Evolutionary conservation across 75 land plant species (phyloP).

Genomic region (Isoetes taiwanensis): DNA sequence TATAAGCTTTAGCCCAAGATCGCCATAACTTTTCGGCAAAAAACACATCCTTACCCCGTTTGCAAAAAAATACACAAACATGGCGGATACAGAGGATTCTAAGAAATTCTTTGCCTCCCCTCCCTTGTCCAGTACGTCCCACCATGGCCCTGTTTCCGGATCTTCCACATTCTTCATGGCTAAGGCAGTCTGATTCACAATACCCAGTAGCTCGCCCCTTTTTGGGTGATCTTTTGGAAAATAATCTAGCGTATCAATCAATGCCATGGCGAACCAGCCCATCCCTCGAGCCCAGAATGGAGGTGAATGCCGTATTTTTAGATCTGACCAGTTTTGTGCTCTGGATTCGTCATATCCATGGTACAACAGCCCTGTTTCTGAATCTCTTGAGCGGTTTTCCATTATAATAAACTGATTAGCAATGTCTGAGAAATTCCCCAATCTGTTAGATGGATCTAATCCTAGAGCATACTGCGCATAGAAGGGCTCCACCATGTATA

Average conservation of each 20-base stretch:
- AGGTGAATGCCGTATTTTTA: constrained; percentile 15
- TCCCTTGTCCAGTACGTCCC: constrained; percentile 21
- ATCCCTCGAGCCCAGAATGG: constrained; percentile 21
- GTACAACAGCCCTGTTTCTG: constrained; percentile 17
- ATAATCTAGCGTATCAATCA: constrained; percentile 22
- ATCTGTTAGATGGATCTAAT: background rate
- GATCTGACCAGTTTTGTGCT: constrained; percentile 16
- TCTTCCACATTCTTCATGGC: constrained; percentile 17
- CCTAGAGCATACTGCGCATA: constrained; percentile 16
- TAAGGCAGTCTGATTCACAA: constrained; percentile 9
- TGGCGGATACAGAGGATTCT: constrained; percentile 18
- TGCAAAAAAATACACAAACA: constrained; percentile 18
- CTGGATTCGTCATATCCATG: constrained; percentile 27
- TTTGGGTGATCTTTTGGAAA: constrained; percentile 12
- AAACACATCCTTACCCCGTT: constrained; percentile 14
- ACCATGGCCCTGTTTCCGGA: constrained; percentile 16
- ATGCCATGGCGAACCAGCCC: constrained; percentile 20
- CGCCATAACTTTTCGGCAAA: background rate
- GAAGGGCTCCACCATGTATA: constrained; percentile 34
- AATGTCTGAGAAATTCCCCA: constrained; percentile 16
- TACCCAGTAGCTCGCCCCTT: constrained; percentile 7
- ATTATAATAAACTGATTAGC: constrained; percentile 18
- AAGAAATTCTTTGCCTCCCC: constrained; percentile 11
- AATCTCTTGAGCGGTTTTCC: constrained; percentile 16
- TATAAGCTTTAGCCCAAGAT: background rate